phyloP scores from a whole-genome alignment of 148 eudicot genomes.

The Rhododendron henanense region DNA sequence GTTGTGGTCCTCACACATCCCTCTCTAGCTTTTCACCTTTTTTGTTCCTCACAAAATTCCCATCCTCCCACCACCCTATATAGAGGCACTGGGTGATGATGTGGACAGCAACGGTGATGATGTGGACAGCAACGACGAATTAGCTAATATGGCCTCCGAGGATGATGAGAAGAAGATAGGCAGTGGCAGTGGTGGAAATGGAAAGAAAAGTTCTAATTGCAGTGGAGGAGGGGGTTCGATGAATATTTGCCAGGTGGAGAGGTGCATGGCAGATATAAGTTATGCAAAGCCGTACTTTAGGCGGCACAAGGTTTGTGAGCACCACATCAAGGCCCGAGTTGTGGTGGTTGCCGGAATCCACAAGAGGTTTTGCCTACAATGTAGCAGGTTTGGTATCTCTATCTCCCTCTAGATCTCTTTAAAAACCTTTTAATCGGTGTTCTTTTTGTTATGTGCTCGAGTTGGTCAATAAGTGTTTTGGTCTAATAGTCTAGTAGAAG shows the following conservation, averaged over 20 bases:
- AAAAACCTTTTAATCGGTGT: too few relatives aligned
- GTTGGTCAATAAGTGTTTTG: too few relatives aligned
- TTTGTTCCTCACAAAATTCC: conserved; percentile 20
- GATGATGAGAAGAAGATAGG: background rate
- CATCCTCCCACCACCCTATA: conserved; percentile 20
- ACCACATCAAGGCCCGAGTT: too few relatives aligned
- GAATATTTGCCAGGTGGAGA: conserved; percentile 43
- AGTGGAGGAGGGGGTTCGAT: background rate
- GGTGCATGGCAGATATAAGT: conserved; percentile 29
- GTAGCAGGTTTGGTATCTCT: conserved; percentile 26
- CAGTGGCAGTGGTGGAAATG: too few relatives aligned
- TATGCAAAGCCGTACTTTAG: conserved; percentile 21
- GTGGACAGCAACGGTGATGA: too few relatives aligned
- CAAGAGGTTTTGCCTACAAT: too few relatives aligned
- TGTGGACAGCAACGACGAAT: background rate
- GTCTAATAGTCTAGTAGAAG: too few relatives aligned
- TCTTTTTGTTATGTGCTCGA: background rate
- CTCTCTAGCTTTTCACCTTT: conserved; percentile 28
- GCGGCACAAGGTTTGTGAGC: too few relatives aligned
- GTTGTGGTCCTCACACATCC: conserved; percentile 34
- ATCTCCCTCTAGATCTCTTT: background rate
- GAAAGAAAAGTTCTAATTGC: background rate
- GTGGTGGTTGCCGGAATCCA: too few relatives aligned
- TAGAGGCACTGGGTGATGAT: too few relatives aligned
- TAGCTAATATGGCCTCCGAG: too few relatives aligned